Conservation (phyloP, 805 yeast genomes). For the Candida michaelii region DNA sequence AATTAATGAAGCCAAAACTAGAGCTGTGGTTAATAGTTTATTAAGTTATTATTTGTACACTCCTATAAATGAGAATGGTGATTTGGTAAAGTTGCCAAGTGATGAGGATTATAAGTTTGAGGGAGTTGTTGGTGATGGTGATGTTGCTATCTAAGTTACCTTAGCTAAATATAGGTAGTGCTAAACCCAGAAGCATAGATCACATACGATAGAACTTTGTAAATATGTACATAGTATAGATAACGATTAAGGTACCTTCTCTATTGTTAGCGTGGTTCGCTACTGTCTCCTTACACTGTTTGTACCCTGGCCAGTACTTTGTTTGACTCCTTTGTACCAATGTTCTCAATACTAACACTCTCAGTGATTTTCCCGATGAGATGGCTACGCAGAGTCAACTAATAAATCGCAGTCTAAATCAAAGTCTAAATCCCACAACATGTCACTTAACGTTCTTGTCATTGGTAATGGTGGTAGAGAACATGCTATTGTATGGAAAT, state of each 20-base stretch:
- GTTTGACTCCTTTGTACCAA: too few relatives aligned
- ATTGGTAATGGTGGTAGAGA: constrained; percentile 99
- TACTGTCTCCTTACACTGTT: too few relatives aligned
- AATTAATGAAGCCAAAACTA: constrained; percentile 83
- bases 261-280: not conserved
- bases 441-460: constrained; percentile 60
- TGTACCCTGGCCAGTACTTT: too few relatives aligned
- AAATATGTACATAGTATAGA: constrained; percentile 20
- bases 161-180: too few relatives aligned
- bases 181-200: too few relatives aligned
- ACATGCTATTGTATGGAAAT: constrained; percentile 92
- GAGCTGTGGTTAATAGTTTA: constrained; percentile 89
- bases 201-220: constrained; percentile 10
- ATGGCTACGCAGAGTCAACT: constrained; percentile 5
- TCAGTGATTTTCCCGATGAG: too few relatives aligned
- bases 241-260: not conserved
- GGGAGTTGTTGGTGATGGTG: constrained; percentile 44
- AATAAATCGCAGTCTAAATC: constrained; percentile 10
- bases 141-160: constrained; percentile 37
- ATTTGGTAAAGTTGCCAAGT: constrained; percentile 56
- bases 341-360: too few relatives aligned
- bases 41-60: constrained; percentile 90
- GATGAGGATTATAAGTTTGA: constrained; percentile 45
- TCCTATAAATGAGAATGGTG: constrained; percentile 55
- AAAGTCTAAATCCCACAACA: not conserved